Percentiles rank a stretch among this genome's conserved stretches.
phyloP scores from a whole-genome alignment of 768 basidiomycete species.

The Mycena rosella region DNA sequence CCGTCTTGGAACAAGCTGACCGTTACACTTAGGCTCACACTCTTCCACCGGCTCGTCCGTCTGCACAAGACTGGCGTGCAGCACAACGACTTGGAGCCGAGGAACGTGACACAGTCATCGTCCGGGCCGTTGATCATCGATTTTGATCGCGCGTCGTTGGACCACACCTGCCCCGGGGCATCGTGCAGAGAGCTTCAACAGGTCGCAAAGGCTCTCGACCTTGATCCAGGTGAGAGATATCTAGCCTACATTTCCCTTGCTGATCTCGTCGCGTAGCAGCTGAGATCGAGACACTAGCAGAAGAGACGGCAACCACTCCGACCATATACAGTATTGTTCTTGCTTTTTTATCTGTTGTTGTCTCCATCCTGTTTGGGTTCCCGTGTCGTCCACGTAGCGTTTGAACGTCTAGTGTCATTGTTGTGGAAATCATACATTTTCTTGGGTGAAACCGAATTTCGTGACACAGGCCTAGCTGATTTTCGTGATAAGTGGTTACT shows the following conservation, averaged over 20 bases:
- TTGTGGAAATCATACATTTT: too few species aligned
- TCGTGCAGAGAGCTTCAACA: conserved; percentile 16
- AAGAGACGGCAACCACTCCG: conserved; percentile 2
- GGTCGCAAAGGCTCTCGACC: conserved; percentile 13
- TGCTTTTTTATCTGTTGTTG: conserved; percentile 9
- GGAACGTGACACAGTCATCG: conserved; percentile 19
- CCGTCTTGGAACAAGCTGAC: conserved; percentile 13
- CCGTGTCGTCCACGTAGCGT: too few species aligned
- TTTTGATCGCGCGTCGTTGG: conserved; percentile 23
- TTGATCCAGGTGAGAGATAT: conserved; percentile 15
- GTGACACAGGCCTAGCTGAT: too few species aligned
- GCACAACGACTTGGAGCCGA: conserved; percentile 29
- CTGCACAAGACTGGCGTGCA: conserved; percentile 24
- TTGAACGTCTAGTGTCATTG: too few species aligned
- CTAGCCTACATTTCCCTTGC: conserved; percentile 8
- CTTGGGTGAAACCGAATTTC: too few species aligned
- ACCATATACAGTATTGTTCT: conserved; percentile 6
- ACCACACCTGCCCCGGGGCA: conserved; percentile 17
- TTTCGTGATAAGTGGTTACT: too few species aligned
- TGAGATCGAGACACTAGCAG: not conserved
- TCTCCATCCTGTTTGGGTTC: too few species aligned
- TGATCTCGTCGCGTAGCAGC: conserved; percentile 5
- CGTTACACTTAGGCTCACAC: conserved; percentile 14
- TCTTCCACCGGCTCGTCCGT: conserved; percentile 25
- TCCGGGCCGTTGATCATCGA: conserved; percentile 25